Base-by-base conservation (phyloP, 164 flowering plant genomes). In the Buxus sempervirens region DNA sequence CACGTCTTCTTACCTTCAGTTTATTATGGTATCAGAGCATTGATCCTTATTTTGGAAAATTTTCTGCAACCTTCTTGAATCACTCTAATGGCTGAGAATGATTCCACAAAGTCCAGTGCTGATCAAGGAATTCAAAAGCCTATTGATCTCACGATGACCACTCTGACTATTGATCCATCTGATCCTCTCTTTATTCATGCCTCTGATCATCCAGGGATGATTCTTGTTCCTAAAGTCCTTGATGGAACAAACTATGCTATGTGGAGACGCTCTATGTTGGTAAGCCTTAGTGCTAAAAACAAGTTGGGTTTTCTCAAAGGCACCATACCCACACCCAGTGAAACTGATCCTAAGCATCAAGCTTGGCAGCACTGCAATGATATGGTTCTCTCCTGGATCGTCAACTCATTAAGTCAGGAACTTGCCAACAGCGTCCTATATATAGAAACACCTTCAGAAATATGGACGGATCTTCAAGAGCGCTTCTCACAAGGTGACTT, bases 341-440 rank as follows among this genome's bases (percentile, higher is more conserved):
- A 42, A 42, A 25, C 12, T 20, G 22, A 63, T 22, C 65, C 53
- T 10, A 63, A 18, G 22, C 23, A 63, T n/a, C 24, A 14, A 20
- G n/a, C 45, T 24, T 54, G 68, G 65, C 58, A 60, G 12, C 49
- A 27, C 12, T 68, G 58, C 48, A 51, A 68, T 51, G 62, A 27
- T 16, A 21, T 66, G 60, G 57, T 66, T 24, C n/a, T 66, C 38
- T 32, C 38, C 3, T 32, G 68, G 68, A 28, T 65, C 9, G 4
- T 49, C 13, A 28, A 54, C 48, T 66, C 69, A 5, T 14, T 54
- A 21, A 42, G 14, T 38, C 7, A 32, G 38, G 38, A 49, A 20
- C n/a, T 68, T 27, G 58, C 38, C 0, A 36, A 49, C 18, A 36
- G 58, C 16, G 24, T 68, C 12, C 12, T 68, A 4, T 58, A 27